phyloP scores from a whole-genome alignment of 768 basidiomycete species.

The Mrakia gelida region DNA sequence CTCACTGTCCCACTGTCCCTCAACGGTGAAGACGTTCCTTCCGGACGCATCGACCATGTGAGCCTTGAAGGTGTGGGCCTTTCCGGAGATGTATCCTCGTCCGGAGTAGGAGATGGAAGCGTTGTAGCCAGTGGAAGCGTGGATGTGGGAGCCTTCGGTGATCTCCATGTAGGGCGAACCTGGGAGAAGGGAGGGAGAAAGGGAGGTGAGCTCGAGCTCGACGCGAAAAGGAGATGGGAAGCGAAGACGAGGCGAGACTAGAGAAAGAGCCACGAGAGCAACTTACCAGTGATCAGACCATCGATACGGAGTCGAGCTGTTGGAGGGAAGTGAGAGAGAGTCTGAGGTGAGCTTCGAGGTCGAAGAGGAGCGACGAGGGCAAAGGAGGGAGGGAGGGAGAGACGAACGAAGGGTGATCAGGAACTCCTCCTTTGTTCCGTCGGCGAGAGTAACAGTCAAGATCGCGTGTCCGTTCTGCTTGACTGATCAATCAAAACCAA shows the following conservation, averaged over 20 bases:
- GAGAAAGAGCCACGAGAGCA: neutral
- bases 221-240: neutral
- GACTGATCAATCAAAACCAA: conserved; percentile 47
- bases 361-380: too few relatives aligned
- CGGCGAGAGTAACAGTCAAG: conserved; percentile 61
- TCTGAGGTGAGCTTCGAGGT: neutral
- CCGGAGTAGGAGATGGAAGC: conserved; percentile 43
- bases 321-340: neutral
- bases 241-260: neutral
- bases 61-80: conserved; percentile 89
- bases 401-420: conserved; percentile 73
- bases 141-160: conserved; percentile 73
- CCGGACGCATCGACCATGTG: conserved; percentile 52
- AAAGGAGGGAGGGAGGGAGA: neutral
- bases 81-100: conserved; percentile 76
- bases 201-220: neutral
- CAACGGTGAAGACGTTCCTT: conserved; percentile 53
- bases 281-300: conserved; percentile 48
- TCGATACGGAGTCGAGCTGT: conserved; percentile 77
- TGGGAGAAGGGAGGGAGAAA: neutral
- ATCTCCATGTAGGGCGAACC: conserved; percentile 61
- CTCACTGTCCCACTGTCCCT: conserved; percentile 75
- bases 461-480: conserved; percentile 93
- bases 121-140: conserved; percentile 59
- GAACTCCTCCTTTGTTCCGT: conserved; percentile 63